Percentiles rank a stretch among this genome's conserved stretches.
Conservation (phyloP, 257 asterid genomes). For the Nicotiana benthamiana region DNA sequence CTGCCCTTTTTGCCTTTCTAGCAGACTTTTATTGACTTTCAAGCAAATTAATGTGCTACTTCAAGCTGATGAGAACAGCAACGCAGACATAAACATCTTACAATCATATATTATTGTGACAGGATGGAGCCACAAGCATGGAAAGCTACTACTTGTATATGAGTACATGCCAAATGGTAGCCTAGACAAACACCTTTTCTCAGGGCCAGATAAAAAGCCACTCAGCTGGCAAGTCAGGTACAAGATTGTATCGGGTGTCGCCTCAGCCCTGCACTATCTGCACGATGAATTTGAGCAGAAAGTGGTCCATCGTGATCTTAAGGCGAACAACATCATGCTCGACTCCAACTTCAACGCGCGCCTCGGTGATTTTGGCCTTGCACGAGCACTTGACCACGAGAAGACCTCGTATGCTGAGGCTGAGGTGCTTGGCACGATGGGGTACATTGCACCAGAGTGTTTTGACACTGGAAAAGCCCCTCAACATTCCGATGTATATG, state of each 20-base stretch:
- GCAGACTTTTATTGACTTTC: neutral
- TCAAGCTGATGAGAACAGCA: neutral
- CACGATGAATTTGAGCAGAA: slow-evolving; percentile 34
- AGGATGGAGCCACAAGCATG: slow-evolving; percentile 42
- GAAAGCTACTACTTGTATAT: slow-evolving; percentile 27
- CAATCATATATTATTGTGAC: neutral
- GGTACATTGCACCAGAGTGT: slow-evolving; percentile 39
- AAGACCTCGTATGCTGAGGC: slow-evolving; percentile 29
- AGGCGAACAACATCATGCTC: slow-evolving; percentile 40
- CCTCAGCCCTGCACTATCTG: slow-evolving; percentile 30
- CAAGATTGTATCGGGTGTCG: slow-evolving; percentile 23
- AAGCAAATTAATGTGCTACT: neutral
- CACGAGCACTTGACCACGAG: slow-evolving; percentile 32
- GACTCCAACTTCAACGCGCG: slow-evolving; percentile 36
- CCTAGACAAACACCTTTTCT: slow-evolving; percentile 30
- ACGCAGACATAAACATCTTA: too few relatives aligned
- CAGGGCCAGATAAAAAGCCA: slow-evolving; percentile 5
- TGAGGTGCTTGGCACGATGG: slow-evolving; percentile 29
- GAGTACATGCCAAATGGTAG: slow-evolving; percentile 40
- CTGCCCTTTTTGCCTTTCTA: neutral
- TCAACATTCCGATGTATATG: slow-evolving; percentile 31
- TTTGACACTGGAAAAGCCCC: slow-evolving; percentile 36
- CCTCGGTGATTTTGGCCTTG: slow-evolving; percentile 41
- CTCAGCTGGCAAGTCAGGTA: slow-evolving; percentile 20
- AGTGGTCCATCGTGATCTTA: slow-evolving; percentile 36